Evolutionary conservation across 2,329 filamentous ascomycete species (phyloP).

Genomic region (Colletotrichum sp.): DNA sequence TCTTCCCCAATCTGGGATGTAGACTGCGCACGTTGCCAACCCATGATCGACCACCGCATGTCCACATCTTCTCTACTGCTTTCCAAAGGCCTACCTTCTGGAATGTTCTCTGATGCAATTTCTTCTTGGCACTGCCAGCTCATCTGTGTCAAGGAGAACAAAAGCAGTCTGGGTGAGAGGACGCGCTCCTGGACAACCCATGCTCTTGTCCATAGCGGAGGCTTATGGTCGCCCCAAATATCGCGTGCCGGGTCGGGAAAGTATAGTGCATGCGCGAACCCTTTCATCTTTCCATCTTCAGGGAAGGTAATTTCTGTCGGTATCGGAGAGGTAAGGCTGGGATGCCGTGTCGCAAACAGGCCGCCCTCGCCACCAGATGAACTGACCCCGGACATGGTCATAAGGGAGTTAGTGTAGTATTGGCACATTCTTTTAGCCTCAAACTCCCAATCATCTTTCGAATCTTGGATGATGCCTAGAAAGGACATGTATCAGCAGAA

Average conservation of each 20-base stretch:
- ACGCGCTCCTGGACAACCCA: not conserved
- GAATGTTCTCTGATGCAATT: not conserved
- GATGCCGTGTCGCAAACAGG: not conserved
- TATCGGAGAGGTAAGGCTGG: rapidly evolving
- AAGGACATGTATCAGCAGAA: no score
- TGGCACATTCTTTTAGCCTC: not conserved
- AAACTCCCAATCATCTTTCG: not conserved
- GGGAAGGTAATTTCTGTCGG: rapidly evolving
- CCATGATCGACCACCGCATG: not conserved
- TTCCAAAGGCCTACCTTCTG: rapidly evolving
- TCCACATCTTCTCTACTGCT: rapidly evolving
- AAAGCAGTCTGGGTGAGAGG: rapidly evolving
- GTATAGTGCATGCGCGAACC: not conserved
- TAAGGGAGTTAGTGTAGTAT: rapidly evolving
- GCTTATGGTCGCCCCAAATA: not conserved
- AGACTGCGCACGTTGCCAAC: not conserved
- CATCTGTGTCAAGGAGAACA: rapidly evolving
- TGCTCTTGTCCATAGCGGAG: rapidly evolving
- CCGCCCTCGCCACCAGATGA: not conserved
- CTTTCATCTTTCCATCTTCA: rapidly evolving
- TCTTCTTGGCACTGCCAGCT: not conserved
- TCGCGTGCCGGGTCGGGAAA: not conserved
- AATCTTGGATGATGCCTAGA: not conserved
- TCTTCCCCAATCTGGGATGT: not conserved
- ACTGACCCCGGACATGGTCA: rapidly evolving